Evolutionary conservation across 257 asterid genomes (phyloP).

Genomic region (Rhazya stricta): DNA sequence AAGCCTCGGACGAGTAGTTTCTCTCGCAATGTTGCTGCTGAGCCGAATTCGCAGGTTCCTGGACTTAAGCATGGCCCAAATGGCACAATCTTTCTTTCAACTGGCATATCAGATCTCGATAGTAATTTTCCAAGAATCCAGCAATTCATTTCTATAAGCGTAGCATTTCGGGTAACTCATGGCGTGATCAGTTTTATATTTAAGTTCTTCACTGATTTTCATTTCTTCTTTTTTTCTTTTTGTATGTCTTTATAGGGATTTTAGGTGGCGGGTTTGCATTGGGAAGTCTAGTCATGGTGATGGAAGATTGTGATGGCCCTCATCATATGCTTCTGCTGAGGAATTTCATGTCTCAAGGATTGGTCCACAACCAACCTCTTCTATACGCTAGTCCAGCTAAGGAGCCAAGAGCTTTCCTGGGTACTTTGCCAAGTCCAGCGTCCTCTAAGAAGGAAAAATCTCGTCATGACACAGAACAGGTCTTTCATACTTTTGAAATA

Average conservation of each 20-base stretch:
- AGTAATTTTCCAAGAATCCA: slow-evolving; percentile 41
- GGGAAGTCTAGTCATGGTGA: slow-evolving; percentile 87
- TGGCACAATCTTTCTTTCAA: slow-evolving; percentile 74
- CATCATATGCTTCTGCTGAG: slow-evolving; percentile 96
- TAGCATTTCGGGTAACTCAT: neutral
- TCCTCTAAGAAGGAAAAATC: slow-evolving; percentile 68
- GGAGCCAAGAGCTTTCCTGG: slow-evolving; percentile 91
- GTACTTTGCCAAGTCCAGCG: slow-evolving; percentile 73
- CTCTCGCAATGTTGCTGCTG: slow-evolving; percentile 62
- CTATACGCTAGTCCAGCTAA: slow-evolving; percentile 83
- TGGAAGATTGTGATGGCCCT: slow-evolving; percentile 96
- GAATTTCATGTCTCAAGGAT: slow-evolving; percentile 96
- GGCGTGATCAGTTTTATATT: neutral
- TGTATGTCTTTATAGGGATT: slow-evolving; percentile 45
- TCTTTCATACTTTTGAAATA: slow-evolving; percentile 22
- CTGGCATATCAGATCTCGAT: slow-evolving; percentile 89
- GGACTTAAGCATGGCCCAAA: slow-evolving; percentile 92
- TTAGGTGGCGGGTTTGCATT: slow-evolving; percentile 85
- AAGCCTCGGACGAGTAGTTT: slow-evolving; percentile 72
- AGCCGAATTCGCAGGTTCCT: slow-evolving; percentile 50
- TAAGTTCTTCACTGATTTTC: neutral
- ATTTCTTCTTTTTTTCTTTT: neutral
- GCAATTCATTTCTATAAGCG: neutral
- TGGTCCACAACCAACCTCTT: slow-evolving; percentile 79
- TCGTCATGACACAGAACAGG: slow-evolving; percentile 65